These are phyloP conservation scores for Jamesozyma lodderae DNA, from an alignment of 805 yeast genomes.

Conservation along the genomic window DNA sequence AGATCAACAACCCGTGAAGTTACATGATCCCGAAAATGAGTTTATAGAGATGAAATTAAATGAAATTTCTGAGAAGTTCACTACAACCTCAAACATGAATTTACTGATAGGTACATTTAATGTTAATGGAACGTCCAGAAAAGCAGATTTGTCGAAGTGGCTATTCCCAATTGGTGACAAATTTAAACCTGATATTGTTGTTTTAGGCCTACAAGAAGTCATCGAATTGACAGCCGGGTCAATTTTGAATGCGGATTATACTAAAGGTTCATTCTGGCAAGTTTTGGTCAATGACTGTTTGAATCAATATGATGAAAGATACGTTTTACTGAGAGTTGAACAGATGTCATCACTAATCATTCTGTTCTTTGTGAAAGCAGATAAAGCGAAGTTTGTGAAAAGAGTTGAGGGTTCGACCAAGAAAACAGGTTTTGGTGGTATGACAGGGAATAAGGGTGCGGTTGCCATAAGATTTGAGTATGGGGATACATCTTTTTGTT, in stretches of 20 bases:
- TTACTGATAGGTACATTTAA: slow-evolving; percentile 82
- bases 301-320: slow-evolving; percentile 44
- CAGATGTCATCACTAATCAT: slow-evolving; percentile 66
- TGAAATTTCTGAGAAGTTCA: slow-evolving; percentile 39
- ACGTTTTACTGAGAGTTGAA: slow-evolving; percentile 59
- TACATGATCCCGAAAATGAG: slow-evolving; percentile 83
- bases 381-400: slow-evolving; percentile 43
- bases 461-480: slow-evolving; percentile 83
- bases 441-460: slow-evolving; percentile 95
- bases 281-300: slow-evolving; percentile 53
- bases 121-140: slow-evolving; percentile 59
- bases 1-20: slow-evolving; percentile 55
- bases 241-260: slow-evolving; percentile 71
- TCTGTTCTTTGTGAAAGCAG: slow-evolving; percentile 50
- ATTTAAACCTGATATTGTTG: slow-evolving; percentile 63
- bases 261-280: slow-evolving; percentile 74
- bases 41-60: slow-evolving; percentile 54
- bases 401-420: slow-evolving; percentile 85
- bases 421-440: slow-evolving; percentile 94
- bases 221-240: slow-evolving; percentile 90
- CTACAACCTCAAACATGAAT: slow-evolving; percentile 48
- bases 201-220: slow-evolving; percentile 88
- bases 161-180: slow-evolving; percentile 61
- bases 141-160: slow-evolving; percentile 62
- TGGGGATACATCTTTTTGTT: slow-evolving; percentile 72